Conservation (phyloP, 2,329 filamentous ascomycete genomes). For the Knufia petricola region DNA sequence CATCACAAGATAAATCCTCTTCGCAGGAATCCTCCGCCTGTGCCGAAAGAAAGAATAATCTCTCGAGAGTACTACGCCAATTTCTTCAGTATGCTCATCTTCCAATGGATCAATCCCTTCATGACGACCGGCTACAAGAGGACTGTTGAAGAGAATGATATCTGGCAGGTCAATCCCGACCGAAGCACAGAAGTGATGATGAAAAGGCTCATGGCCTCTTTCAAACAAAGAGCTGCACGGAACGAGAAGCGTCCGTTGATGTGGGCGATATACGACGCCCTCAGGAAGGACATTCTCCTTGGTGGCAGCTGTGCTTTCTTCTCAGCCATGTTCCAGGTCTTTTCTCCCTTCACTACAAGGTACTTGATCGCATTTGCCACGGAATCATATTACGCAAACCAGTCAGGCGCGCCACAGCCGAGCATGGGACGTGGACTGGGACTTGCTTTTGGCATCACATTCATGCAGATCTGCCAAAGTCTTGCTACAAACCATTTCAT, state of each 20-base stretch:
- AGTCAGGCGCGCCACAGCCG: slow-evolving; percentile 46
- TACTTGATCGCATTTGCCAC: slow-evolving; percentile 80
- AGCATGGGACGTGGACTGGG: slow-evolving; percentile 68
- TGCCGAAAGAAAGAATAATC: slow-evolving; percentile 43
- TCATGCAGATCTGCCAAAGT: slow-evolving; percentile 77
- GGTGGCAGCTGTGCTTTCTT: slow-evolving; percentile 68
- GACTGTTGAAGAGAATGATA: slow-evolving; percentile 69
- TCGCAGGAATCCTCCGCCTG: slow-evolving; percentile 42
- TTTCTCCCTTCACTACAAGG: slow-evolving; percentile 74
- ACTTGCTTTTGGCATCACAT: slow-evolving; percentile 70
- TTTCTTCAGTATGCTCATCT: slow-evolving; percentile 66
- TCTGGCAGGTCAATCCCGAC: slow-evolving; percentile 80
- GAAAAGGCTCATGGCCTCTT: slow-evolving; percentile 54
- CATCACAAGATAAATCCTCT: slow-evolving; percentile 35
- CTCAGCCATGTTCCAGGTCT: slow-evolving; percentile 63
- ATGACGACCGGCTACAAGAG: slow-evolving; percentile 85
- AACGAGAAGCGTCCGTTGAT: slow-evolving; percentile 66
- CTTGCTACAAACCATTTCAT: slow-evolving; percentile 82
- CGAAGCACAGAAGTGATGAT: slow-evolving; percentile 63
- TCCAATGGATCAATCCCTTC: slow-evolving; percentile 81
- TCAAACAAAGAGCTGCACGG: slow-evolving; percentile 56
- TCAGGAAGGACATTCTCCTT: slow-evolving; percentile 72
- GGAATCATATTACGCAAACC: slow-evolving; percentile 62
- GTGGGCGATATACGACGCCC: slow-evolving; percentile 77
- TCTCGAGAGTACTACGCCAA: slow-evolving; percentile 64